Percentiles rank a stretch among this genome's conserved stretches.
phyloP scores from a whole-genome alignment of 2,329 filamentous ascomycete genomes.

The Xylariaceae sp. region DNA sequence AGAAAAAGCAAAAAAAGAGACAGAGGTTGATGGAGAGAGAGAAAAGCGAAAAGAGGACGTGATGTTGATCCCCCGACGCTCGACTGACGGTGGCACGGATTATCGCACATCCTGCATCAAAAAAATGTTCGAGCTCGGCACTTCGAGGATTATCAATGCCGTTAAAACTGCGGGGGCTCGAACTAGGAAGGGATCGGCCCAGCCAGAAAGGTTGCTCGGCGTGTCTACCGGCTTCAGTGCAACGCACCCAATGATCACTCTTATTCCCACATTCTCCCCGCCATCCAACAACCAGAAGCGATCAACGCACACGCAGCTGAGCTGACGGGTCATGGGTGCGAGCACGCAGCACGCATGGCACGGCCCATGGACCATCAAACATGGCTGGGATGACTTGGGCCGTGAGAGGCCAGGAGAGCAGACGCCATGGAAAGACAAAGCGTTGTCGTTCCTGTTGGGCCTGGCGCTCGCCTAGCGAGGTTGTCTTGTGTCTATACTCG shows the following conservation, averaged over 20 bases:
- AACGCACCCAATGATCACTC: conserved; percentile 16
- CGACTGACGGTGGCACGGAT: too few relatives aligned
- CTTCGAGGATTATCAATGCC: conserved; percentile 22
- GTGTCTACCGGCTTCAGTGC: conserved; percentile 20
- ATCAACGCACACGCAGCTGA: conserved; percentile 17
- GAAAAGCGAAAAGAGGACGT: too few relatives aligned
- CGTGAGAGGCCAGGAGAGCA: neutral
- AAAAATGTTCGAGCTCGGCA: conserved; percentile 13
- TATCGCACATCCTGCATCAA: neutral
- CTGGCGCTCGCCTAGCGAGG: neutral
- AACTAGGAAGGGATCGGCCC: conserved; percentile 15
- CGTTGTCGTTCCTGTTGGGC: neutral
- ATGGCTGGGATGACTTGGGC: neutral
- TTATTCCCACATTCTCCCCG: neutral
- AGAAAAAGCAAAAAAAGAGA: too few relatives aligned
- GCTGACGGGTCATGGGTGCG: conserved; percentile 8
- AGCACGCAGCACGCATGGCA: neutral
- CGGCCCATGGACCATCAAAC: neutral
- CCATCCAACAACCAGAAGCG: conserved; percentile 8
- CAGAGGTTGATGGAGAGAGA: too few relatives aligned
- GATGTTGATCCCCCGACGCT: too few relatives aligned
- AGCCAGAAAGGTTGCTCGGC: conserved; percentile 12
- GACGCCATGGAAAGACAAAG: too few relatives aligned
- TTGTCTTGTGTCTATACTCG: too few relatives aligned
- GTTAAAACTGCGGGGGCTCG: conserved; percentile 15